Evolutionary conservation across 2,329 filamentous ascomycete genomes (phyloP), one percentile per base, ranked within the genome.

Genomic region (Capronia coronata): DNA sequence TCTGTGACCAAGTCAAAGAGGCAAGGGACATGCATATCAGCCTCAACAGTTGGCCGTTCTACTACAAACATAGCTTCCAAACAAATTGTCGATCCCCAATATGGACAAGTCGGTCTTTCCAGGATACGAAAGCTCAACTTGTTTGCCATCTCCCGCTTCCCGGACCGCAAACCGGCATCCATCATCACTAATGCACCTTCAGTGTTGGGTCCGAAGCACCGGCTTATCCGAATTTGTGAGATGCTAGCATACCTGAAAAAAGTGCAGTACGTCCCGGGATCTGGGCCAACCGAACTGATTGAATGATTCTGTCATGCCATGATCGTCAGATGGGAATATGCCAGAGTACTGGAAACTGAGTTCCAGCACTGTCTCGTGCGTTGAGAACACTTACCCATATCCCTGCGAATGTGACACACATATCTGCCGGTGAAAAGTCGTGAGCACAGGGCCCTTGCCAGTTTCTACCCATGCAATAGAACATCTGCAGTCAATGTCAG

Each of bases 11-110:
- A n/a, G n/a, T n/a, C n/a, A n/a, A n/a, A n/a, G n/a, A n/a, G n/a
- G n/a, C n/a, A n/a, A n/a, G n/a, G n/a, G 10, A 27, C 10, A 10
- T 27, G 25, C 25, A 27, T 27, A 27, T 27, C 25, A 27, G 10
- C 6, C 10, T 27, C 25, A 10, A 27, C 25, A 27, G 10, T 10
- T 27, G 25, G 25, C 6, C 10, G 25, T 27, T 27, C 32, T 37
- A 37, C 34, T 37, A 25, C 38, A 41, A 25, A 41, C 39, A 32
- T 39, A 45, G 38, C 43, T 42, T 23, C 48, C 48, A 30, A 51
- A 51, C 8, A 37, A 46, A 23, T 41, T 29, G 16, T 42, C 34
- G 11, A 46, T 13, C 19, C 38, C 43, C 21, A 46, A 23, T 5
- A 11, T 22, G 23, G 40, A 45, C n/a, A 51, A 14, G 18, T 51